Conservation (phyloP, 306 rosid species). For the Citrullus amarus region DNA sequence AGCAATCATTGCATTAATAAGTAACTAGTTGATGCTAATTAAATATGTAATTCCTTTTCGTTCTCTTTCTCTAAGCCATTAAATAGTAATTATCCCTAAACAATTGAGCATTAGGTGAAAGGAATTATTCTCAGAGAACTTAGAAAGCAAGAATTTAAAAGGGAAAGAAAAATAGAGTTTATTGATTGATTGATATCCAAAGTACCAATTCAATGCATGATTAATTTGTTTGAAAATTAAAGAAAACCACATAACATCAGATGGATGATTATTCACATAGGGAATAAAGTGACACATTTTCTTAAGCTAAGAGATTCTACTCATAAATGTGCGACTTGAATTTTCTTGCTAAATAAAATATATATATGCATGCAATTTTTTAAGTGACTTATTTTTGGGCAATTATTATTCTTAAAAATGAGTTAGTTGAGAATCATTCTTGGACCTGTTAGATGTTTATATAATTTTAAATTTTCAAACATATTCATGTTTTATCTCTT, state of each 20-base stretch:
- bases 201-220: background rate
- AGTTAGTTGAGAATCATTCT: background rate
- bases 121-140: conserved; percentile 8
- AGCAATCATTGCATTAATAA: background rate
- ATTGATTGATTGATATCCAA: background rate
- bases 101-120: conserved; percentile 7
- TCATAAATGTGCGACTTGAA: background rate
- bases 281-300: background rate
- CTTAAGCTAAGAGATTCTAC: background rate
- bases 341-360: background rate
- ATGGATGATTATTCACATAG: background rate
- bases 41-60: background rate
- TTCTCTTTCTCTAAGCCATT: background rate
- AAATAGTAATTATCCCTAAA: background rate
- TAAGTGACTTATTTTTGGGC: background rate
- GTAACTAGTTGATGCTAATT: background rate
- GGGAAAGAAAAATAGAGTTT: background rate
- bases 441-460: background rate
- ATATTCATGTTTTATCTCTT: no score
- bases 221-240: background rate
- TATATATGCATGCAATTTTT: background rate
- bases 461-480: no score
- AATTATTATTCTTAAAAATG: background rate
- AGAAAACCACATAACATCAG: background rate
- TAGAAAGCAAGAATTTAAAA: conserved; percentile 4